These are phyloP conservation scores for Boletus insuetus DNA, from an alignment of 768 basidiomycete genomes.

Conservation along the genomic window DNA sequence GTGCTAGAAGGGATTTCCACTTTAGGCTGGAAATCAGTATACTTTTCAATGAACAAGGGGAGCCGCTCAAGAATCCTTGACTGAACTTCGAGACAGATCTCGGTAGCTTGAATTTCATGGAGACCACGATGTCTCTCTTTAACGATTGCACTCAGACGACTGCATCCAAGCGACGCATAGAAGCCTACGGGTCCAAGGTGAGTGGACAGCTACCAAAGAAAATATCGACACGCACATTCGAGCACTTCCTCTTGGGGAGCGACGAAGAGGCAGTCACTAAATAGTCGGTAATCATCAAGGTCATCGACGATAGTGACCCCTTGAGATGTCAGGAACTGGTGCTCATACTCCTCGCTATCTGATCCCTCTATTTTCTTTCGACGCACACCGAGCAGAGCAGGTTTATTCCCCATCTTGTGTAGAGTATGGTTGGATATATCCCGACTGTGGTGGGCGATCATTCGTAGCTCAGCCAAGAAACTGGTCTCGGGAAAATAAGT, in stretches of 20 bases:
- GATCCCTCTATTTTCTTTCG: conserved; percentile 51
- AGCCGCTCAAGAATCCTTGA: conserved; percentile 70
- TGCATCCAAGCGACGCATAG: conserved; percentile 72
- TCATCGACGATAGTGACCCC: conserved; percentile 82
- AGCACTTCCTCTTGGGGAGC: conserved; percentile 85
- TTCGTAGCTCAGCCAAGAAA: conserved; percentile 77
- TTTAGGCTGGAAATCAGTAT: conserved; percentile 54
- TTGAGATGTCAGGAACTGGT: conserved; percentile 61
- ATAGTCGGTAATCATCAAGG: conserved; percentile 67
- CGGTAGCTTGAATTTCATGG: conserved; percentile 44
- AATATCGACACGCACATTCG: conserved; percentile 50
- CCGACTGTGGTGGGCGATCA: conserved; percentile 66
- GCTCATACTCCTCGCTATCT: conserved; percentile 56
- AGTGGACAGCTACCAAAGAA: neutral
- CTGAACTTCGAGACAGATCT: conserved; percentile 48
- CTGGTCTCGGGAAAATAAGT: conserved; percentile 40
- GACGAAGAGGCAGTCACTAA: conserved; percentile 65
- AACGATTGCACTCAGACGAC: conserved; percentile 65
- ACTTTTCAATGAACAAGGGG: conserved; percentile 85
- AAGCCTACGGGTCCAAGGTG: conserved; percentile 46
- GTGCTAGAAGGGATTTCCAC: conserved; percentile 52
- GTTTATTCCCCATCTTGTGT: conserved; percentile 57
- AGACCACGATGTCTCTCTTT: conserved; percentile 65
- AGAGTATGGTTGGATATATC: conserved; percentile 45
- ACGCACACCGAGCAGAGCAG: conserved; percentile 70